A percentile compares a stretch with the other conserved stretches of the same genome.
These are phyloP conservation scores for Boletus subcaerulescens DNA, from an alignment of 768 basidiomycete genomes.

Conservation along the genomic window DNA sequence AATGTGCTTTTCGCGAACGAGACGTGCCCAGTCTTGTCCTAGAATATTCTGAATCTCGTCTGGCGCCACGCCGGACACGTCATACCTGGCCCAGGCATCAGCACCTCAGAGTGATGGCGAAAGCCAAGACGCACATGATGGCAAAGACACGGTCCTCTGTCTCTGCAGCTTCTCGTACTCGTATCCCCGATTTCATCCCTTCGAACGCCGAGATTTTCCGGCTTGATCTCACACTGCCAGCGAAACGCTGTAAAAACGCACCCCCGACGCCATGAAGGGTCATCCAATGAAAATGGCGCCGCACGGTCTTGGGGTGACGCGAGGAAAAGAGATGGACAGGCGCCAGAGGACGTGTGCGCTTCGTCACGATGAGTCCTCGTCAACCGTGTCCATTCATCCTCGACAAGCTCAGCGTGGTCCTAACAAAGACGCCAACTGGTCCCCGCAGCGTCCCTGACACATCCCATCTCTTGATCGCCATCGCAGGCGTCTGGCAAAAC, in stretches of 20 bases:
- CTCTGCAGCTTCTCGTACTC: conserved; percentile 75
- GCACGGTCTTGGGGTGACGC: conserved; percentile 70
- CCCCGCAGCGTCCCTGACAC: conserved; percentile 16
- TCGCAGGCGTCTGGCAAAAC: conserved; percentile 83
- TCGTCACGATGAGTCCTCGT: conserved; percentile 30
- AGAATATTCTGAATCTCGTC: conserved; percentile 66
- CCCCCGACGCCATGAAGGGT: conserved; percentile 81
- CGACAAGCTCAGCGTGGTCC: conserved; percentile 33
- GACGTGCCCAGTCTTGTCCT: conserved; percentile 72
- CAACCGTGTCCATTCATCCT: conserved; percentile 40
- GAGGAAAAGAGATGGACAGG: conserved; percentile 77
- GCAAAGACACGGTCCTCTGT: conserved; percentile 71
- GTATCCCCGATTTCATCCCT: conserved; percentile 78
- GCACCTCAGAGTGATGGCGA: neutral
- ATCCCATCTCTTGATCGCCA: conserved; percentile 62
- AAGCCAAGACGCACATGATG: conserved; percentile 65
- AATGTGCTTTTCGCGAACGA: conserved; percentile 56
- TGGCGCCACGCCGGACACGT: conserved; percentile 71
- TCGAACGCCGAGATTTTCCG: conserved; percentile 53
- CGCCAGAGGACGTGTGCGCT: conserved; percentile 40
- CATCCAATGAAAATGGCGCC: conserved; percentile 66
- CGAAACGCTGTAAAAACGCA: conserved; percentile 78
- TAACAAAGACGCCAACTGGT: no score
- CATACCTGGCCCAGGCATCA: conserved; percentile 56
- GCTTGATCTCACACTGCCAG: conserved; percentile 60